Evolutionary conservation across 768 basidiomycete genomes (phyloP).

Genomic region (Infundibulicybe gibba): DNA sequence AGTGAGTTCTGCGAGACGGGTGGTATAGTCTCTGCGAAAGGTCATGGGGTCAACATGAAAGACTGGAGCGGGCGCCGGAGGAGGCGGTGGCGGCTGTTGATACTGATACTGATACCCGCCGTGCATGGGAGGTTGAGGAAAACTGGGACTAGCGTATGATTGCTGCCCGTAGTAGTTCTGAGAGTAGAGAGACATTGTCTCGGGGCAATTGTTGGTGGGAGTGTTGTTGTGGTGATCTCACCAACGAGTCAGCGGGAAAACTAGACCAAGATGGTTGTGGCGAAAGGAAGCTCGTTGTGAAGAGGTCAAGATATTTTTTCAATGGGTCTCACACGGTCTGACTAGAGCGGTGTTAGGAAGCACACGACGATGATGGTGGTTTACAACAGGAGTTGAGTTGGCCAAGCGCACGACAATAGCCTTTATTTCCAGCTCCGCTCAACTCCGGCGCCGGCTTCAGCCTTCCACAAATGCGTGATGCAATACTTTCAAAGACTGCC

Average conservation of each 20-base stretch:
- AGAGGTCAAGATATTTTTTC: slow-evolving; percentile 32
- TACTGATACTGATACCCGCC: slow-evolving; percentile 39
- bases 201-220: slow-evolving; percentile 13
- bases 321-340: slow-evolving; percentile 50
- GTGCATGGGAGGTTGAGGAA: slow-evolving; percentile 36
- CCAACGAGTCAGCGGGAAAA: background rate
- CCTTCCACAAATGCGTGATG: no score
- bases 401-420: slow-evolving; percentile 15
- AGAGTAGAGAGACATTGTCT: slow-evolving; percentile 59
- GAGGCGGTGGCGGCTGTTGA: slow-evolving; percentile 40
- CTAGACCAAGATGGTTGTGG: no score
- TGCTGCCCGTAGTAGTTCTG: slow-evolving; percentile 60
- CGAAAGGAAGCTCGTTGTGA: background rate
- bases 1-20: slow-evolving; percentile 74
- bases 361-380: slow-evolving; percentile 35
- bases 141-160: slow-evolving; percentile 42
- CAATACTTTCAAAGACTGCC: no score
- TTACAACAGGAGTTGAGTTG: slow-evolving; percentile 20
- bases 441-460: slow-evolving; percentile 4
- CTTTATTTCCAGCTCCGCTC: slow-evolving; percentile 27
- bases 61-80: slow-evolving; percentile 30
- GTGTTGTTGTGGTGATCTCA: slow-evolving; percentile 22
- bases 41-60: slow-evolving; percentile 60
- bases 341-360: slow-evolving; percentile 30
- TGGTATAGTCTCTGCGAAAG: slow-evolving; percentile 76